Conservation (phyloP, 441 rosid species). For the Croton laevigatus region DNA sequence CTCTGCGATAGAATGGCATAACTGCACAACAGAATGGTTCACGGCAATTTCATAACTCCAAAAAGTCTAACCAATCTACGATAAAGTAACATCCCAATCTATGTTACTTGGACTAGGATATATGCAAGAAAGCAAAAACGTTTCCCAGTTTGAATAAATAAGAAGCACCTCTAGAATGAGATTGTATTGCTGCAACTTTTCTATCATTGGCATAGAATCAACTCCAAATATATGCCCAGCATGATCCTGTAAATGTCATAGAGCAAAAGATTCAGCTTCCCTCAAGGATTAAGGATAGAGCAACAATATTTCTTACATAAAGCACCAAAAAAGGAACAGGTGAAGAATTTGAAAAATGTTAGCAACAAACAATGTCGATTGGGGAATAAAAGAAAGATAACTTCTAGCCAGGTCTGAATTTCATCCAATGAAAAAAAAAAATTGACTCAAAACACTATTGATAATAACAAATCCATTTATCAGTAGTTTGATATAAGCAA, state of each 20-base stretch:
- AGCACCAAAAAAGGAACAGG: neutral
- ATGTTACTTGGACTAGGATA: neutral
- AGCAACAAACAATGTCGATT: constrained; percentile 3
- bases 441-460: neutral
- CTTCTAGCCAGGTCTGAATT: neutral
- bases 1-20: neutral
- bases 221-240: constrained; percentile 96
- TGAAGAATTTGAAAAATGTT: neutral
- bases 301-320: neutral
- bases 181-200: constrained; percentile 91
- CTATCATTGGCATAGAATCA: constrained; percentile 77
- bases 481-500: neutral
- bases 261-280: constrained; percentile 5
- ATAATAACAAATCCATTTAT: neutral
- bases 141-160: constrained; percentile 11
- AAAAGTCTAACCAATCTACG: neutral
- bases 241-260: constrained; percentile 65
- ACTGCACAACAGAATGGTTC: no score
- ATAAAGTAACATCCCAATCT: neutral
- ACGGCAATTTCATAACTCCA: neutral
- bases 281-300: neutral
- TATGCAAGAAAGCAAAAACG: constrained; percentile 15
- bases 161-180: constrained; percentile 65
- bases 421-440: neutral
- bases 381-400: neutral